Base-by-base conservation (phyloP, 257 asterid species). In the Solanum piurae region DNA sequence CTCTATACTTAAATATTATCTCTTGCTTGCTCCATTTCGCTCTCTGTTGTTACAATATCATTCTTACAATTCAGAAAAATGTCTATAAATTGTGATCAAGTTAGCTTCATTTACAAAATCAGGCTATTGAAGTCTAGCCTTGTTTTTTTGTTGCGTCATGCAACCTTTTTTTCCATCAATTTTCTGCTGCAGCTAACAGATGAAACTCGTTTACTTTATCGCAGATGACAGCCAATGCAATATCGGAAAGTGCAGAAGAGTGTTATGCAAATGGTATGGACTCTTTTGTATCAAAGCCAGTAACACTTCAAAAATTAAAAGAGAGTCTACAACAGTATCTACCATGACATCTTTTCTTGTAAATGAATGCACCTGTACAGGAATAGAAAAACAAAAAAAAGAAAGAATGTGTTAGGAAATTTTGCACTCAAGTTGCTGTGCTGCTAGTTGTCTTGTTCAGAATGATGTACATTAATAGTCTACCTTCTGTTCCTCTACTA, bases 211-310 rank as follows among this genome's bases (percentile, higher is more conserved):
- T 80, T 10, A 80, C 69, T 10, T 80, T 29, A 46, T 80, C 6
- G 92, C 99, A 96, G 99, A 96, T 95, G 98, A 96, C 99, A 77
- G 99, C 99, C 27, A 96, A 96, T 87, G 89, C 98, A 18, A 87
- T 93, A 64, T 94, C 98, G 9, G 99, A 96, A 88, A 96, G 99
- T 86, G 98, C 95, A 46, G 98, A 95, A 2, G 98, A 96, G 90
- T 96, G 99, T 87, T 95, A 88, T 86, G 96, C 98, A 29, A 96
- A 93, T 83, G 99, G 99, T 69, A 96, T 95, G 99, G 99, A 95
- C 89, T 96, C 99, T 46, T 96, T 95, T 85, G 98, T 96, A 42
- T 94, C 98, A 64, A 96, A 96, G 90, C 98, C 99, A 18, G 90
- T 95, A 11, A 94, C 95, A 12, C 93, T 94, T 76, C 98, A 94